Evolutionary conservation across 306 rosid genomes (phyloP).

Genomic region (apple (Malus domestica)): DNA sequence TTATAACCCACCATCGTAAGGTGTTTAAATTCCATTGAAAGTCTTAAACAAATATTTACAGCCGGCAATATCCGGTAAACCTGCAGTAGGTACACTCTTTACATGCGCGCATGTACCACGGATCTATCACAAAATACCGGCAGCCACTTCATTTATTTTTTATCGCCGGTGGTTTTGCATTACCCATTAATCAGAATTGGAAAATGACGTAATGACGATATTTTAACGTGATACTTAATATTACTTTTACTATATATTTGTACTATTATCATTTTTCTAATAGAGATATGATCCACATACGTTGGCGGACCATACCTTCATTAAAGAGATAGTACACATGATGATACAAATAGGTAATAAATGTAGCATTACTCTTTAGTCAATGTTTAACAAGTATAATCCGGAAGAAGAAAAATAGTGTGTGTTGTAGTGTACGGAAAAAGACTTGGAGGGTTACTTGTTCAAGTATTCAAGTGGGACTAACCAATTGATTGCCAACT

Average conservation of each 20-base stretch:
- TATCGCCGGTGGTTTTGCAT: slow-evolving; percentile 20
- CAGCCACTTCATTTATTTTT: slow-evolving; percentile 30
- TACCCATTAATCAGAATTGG: slow-evolving; percentile 28
- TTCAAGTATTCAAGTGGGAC: no score
- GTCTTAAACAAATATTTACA: neutral
- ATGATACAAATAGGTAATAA: no score
- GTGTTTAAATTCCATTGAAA: neutral
- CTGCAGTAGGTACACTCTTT: slow-evolving; percentile 35
- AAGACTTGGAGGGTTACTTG: slow-evolving; percentile 4
- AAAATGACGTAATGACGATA: slow-evolving; percentile 27
- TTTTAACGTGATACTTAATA: neutral
- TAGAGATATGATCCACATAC: no score
- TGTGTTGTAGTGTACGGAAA: slow-evolving; percentile 43
- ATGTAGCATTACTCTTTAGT: neutral
- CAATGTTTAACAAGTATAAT: slow-evolving; percentile 25
- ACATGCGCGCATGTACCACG: slow-evolving; percentile 33
- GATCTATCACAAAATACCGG: slow-evolving; percentile 54
- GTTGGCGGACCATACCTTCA: no score
- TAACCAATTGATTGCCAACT: no score
- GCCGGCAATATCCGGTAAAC: slow-evolving; percentile 70
- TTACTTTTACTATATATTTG: no score
- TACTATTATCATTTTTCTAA: no score
- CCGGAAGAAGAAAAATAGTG: slow-evolving; percentile 12
- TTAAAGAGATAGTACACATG: no score
- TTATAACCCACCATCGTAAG: slow-evolving; percentile 4